Base-by-base conservation (phyloP, 1,139 yeast genomes). In the Groenewaldozyma auringiensis region DNA sequence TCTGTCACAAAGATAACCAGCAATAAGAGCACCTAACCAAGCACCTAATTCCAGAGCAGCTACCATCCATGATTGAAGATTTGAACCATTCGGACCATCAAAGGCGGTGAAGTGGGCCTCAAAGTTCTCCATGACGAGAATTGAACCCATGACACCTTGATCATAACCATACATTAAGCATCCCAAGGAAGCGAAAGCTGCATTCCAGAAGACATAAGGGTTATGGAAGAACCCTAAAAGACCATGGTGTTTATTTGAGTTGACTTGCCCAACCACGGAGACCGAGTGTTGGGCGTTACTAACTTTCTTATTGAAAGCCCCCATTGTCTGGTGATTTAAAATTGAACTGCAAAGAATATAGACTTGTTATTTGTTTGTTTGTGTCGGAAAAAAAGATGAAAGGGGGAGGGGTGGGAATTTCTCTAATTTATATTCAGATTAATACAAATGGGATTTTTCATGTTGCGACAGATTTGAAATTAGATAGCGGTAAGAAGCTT, bases 131-230 rank as follows among this genome's bases (percentile, higher is more conserved):
- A 76, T 75, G 50, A 73, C 79, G 68, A 76, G 60, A 50, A 77
- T 71, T 63, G 80, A 79, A 25, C 76, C 69, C 54, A 76, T 75
- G 47, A 77, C 74, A 60, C 80, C 81, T 20, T 79, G 75, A 32
- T 62, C 61, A 47, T 61, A 61, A 33, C 66, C 66, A 49, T 59
- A 62, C 50, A 62, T 55, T 27, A 61, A 47, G 41, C 64, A 64
- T 32, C 66, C 66, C 14, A 61, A 52, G 20, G 64, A 53, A 3
- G 66, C 66, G 44, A 62, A 58, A 11, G 61, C 50, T 22, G 63
- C 63, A 40, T 74, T 69, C 47, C 72, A 70, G 54, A 72, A 70
- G 55, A 53, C 56, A 41, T 51, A 53, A 9, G 56, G 56, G 46
- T 53, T 53, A 25, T 44, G 25, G 45, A 53, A 46, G 40, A 52